Evolutionary conservation across 768 basidiomycete species (phyloP), one percentile per base, ranked within the genome.

Genomic region (Paxillus involutus): DNA sequence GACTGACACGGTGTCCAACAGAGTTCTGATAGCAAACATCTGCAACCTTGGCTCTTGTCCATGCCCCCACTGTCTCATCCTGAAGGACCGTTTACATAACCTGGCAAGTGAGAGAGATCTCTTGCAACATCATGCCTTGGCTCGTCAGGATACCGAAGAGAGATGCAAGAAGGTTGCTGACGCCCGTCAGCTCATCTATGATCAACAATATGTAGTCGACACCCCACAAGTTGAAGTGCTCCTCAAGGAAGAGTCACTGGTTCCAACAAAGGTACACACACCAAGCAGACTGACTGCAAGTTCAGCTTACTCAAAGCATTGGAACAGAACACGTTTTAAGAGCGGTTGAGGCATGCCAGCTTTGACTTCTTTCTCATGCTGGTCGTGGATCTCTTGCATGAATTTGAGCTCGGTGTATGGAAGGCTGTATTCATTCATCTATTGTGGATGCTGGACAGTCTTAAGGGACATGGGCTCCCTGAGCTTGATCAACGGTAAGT

Each of bases 271-370:
- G 33, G 71, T 73, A 29, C 48, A 62, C 43, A 30, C 8, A 5
- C 21, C 17, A 47, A 2, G 33, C 1, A 32, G 30, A 14, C 8
- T 50, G 24, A 13, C 8, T 21, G 21, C 21, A 21, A 21, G 21
- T 21, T 21, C 21, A 3, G 21, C 21, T 21, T 21, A 21, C 21
- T 21, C 21, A 21, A 21, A 21, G 21, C 21, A 21, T 21, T 21
- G 21, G 16, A 24, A 42, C 54, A 75, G 74, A 75, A 75, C 60
- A 67, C 72, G 2, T 75, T 75, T 57, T 67, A 69, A 6, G 48
- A 63, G 48, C 43, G 2, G 5, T 41, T 40, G 3, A 63, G 56
- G 13, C 62, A 71, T 42, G 52, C 72, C 21, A 3, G 21, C 21
- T 21, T 21, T 21, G 21, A 21, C 21, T 21, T 21, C 21, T 21